Evolutionary conservation across 2,329 filamentous ascomycete genomes (phyloP).

Genomic region (Cryoendolithus antarcticus): DNA sequence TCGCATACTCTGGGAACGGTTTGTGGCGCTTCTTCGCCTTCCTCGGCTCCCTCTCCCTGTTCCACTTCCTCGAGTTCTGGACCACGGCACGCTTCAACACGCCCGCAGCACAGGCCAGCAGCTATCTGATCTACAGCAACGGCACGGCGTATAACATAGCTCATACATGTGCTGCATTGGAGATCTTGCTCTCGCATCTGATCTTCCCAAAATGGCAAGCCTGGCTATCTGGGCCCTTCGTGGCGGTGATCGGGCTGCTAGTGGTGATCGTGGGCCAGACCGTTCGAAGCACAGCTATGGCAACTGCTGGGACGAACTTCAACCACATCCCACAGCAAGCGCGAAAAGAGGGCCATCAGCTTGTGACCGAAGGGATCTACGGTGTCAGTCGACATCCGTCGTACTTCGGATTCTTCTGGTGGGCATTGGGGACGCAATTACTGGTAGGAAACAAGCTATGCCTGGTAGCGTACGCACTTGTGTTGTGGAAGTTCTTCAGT

Average conservation of each 20-base stretch:
- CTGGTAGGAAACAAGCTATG: conserved; percentile 76
- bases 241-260: conserved; percentile 42
- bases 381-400: conserved; percentile 66
- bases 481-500: conserved; percentile 79
- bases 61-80: conserved; percentile 96
- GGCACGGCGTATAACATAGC: conserved; percentile 75
- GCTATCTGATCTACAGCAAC: conserved; percentile 77
- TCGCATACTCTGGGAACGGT: conserved; percentile 10
- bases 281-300: conserved; percentile 74
- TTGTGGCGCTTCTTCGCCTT: conserved; percentile 53
- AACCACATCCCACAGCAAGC: conserved; percentile 67
- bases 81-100: conserved; percentile 79
- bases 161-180: conserved; percentile 60
- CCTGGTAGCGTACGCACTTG: conserved; percentile 57
- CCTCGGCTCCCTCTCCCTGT: conserved; percentile 55
- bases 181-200: conserved; percentile 51
- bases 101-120: conserved; percentile 53
- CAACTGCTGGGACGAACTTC: conserved; percentile 78
- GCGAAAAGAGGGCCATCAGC: conserved; percentile 56
- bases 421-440: conserved; percentile 88
- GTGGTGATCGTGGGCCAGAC: conserved; percentile 60
- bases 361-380: conserved; percentile 82
- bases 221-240: conserved; percentile 26
- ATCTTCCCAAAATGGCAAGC: conserved; percentile 40
- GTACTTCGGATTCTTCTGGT: conserved; percentile 99